Base-by-base conservation (phyloP, 805 yeast species). In the Helenozyma baotianmanensis region DNA sequence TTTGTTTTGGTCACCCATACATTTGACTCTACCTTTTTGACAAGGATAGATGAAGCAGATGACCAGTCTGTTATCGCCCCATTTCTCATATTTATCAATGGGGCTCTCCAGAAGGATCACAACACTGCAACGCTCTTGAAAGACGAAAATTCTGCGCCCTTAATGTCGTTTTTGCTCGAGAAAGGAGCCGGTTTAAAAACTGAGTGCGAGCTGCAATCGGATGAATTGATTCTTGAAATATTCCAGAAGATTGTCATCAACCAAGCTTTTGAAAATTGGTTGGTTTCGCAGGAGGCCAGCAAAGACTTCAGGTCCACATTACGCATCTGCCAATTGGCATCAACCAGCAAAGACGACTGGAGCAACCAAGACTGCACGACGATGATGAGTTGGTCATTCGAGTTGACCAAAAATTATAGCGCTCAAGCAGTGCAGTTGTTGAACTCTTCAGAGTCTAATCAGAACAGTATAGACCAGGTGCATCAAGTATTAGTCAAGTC, bases 301-400 rank as follows among this genome's bases (percentile, higher is more conserved):
- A n/a, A n/a, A 6, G n/a, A n/a, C n/a, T n/a, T n/a, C n/a, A n/a
- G n/a, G n/a, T n/a, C n/a, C n/a, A n/a, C n/a, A n/a, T n/a, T n/a
- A n/a, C n/a, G n/a, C n/a, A n/a, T n/a, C n/a, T n/a, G n/a, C n/a
- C n/a, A n/a, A n/a, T n/a, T n/a, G n/a, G n/a, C n/a, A n/a, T n/a
- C 65, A 2, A 60, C 70, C 1, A 55, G 62, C 10, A 61, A 57
- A 31, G 66, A 60, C 2, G 53, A 58, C 11, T 71, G 76, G 76
- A 54, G 58, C 29, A 58, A 60, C 22, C 51, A 52, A 18, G 56
- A 68, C 34, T 36, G 63, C 13, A 51, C 60, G 1, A 58, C 61
- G 3, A 50, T 73, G 12, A 47, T 70, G 4, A 55, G 69, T 1
- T 73, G 77, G 77, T 38, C 54, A 11, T 40, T 54, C 28, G 62